phyloP scores from a whole-genome alignment of 1,139 yeast species.

The Saccharomyces pastorianus region DNA sequence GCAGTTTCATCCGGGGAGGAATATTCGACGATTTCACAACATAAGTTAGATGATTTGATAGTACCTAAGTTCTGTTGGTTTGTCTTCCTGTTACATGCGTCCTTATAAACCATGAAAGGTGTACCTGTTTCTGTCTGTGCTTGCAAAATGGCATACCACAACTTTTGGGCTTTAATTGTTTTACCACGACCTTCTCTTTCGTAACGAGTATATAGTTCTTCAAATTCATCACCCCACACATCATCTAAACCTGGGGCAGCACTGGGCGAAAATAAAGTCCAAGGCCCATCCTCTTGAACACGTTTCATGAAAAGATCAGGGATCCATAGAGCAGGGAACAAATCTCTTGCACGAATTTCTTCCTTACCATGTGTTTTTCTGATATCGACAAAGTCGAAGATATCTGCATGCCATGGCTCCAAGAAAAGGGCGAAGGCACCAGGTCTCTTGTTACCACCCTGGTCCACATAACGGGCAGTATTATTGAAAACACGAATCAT shows the following conservation, averaged over 20 bases:
- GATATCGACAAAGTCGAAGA: slow-evolving; percentile 73
- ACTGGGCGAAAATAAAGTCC: slow-evolving; percentile 85
- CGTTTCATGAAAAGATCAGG: slow-evolving; percentile 87
- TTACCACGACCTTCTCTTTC: slow-evolving; percentile 66
- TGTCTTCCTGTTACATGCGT: slow-evolving; percentile 73
- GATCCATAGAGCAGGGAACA: slow-evolving; percentile 88
- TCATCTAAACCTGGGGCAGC: slow-evolving; percentile 81
- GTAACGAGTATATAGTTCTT: slow-evolving; percentile 57
- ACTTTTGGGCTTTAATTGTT: slow-evolving; percentile 74
- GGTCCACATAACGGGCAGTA: slow-evolving; percentile 88
- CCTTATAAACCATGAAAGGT: slow-evolving; percentile 87
- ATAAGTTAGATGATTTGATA: slow-evolving; percentile 79
- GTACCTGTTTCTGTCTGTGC: slow-evolving; percentile 91
- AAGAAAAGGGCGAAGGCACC: slow-evolving; percentile 86
- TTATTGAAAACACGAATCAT: slow-evolving; percentile 86
- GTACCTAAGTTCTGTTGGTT: slow-evolving; percentile 84
- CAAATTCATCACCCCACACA: slow-evolving; percentile 76
- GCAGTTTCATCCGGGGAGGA: slow-evolving; percentile 84
- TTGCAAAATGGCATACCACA: slow-evolving; percentile 81
- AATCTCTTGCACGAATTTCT: slow-evolving; percentile 82
- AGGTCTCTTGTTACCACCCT: slow-evolving; percentile 91
- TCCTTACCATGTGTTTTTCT: slow-evolving; percentile 89
- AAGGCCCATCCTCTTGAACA: slow-evolving; percentile 66
- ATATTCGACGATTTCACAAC: slow-evolving; percentile 86
- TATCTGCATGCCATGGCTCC: slow-evolving; percentile 90